Evolutionary conservation across 1,284 basidiomycete genomes (phyloP).

Genomic region (Microbotryum saponariae): DNA sequence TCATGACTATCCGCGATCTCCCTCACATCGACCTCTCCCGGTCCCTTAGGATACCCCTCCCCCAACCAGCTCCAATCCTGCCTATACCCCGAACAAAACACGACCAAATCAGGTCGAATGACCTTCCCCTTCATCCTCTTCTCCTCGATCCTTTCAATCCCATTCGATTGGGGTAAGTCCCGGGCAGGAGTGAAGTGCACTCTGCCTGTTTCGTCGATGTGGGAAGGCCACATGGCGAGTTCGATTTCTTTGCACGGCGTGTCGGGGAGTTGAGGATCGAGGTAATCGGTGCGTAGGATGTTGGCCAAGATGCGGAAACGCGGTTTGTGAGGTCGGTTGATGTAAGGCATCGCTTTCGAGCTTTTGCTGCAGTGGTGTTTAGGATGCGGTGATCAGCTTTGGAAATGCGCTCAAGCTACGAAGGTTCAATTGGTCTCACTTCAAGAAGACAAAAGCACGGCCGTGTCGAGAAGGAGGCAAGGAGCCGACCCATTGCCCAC

Average conservation of each 20-base stretch:
- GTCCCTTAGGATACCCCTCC: slow-evolving; percentile 48
- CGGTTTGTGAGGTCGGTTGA: slow-evolving; percentile 53
- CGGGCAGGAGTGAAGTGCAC: slow-evolving; percentile 32
- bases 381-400: background rate
- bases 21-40: slow-evolving; percentile 50
- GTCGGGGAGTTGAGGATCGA: slow-evolving; percentile 45
- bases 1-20: slow-evolving; percentile 51
- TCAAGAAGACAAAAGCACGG: slow-evolving; percentile 51
- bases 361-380: slow-evolving; percentile 39
- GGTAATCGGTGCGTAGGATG: slow-evolving; percentile 48
- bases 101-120: slow-evolving; percentile 50
- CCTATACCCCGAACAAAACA: slow-evolving; percentile 43
- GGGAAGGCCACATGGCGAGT: slow-evolving; percentile 4
- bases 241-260: background rate
- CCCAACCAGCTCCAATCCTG: slow-evolving; percentile 54
- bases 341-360: slow-evolving; percentile 55
- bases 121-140: slow-evolving; percentile 46
- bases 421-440: slow-evolving; percentile 37
- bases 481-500: slow-evolving; percentile 61
- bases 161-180: slow-evolving; percentile 9
- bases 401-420: background rate
- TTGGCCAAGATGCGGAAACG: slow-evolving; percentile 47
- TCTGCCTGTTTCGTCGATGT: background rate
- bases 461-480: slow-evolving; percentile 55
- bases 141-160: slow-evolving; percentile 45